Evolutionary conservation across 805 yeast species (phyloP).

Genomic region (Lipomyces mesembrius): DNA sequence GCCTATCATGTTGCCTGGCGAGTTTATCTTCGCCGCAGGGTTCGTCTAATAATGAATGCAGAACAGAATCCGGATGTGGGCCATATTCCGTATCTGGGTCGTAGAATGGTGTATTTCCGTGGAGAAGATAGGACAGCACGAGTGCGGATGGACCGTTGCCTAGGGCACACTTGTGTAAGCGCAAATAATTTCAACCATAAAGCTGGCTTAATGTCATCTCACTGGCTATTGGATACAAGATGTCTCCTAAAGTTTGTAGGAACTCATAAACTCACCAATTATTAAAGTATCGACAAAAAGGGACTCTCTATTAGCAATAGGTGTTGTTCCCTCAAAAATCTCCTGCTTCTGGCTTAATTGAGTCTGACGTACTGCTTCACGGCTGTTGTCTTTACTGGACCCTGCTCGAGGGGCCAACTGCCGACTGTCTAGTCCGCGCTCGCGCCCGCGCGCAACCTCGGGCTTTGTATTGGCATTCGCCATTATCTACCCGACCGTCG

Average conservation of each 20-base stretch:
- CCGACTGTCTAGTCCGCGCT: background rate
- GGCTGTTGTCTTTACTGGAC: background rate
- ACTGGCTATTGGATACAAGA: background rate
- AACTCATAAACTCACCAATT: background rate
- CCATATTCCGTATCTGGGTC: constrained; percentile 37
- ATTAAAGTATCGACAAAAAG: background rate
- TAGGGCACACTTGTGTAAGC: background rate
- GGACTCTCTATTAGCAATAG: background rate
- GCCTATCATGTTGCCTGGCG: background rate
- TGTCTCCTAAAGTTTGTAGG: background rate
- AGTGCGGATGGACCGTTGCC: constrained; percentile 47
- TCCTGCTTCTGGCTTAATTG: background rate
- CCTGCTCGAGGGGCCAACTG: background rate
- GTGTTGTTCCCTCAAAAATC: background rate
- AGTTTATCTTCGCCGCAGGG: background rate
- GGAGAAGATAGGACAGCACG: constrained; percentile 42
- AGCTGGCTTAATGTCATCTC: background rate
- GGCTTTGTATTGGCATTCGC: background rate
- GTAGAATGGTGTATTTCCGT: constrained; percentile 44
- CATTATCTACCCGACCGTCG: background rate
- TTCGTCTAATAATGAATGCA: constrained; percentile 37
- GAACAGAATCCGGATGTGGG: constrained; percentile 43
- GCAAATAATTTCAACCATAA: background rate
- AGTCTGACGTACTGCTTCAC: background rate
- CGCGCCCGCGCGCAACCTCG: background rate